phyloP scores from a whole-genome alignment of 2,329 filamentous ascomycete species.

The Trichoderma brevicompactum region DNA sequence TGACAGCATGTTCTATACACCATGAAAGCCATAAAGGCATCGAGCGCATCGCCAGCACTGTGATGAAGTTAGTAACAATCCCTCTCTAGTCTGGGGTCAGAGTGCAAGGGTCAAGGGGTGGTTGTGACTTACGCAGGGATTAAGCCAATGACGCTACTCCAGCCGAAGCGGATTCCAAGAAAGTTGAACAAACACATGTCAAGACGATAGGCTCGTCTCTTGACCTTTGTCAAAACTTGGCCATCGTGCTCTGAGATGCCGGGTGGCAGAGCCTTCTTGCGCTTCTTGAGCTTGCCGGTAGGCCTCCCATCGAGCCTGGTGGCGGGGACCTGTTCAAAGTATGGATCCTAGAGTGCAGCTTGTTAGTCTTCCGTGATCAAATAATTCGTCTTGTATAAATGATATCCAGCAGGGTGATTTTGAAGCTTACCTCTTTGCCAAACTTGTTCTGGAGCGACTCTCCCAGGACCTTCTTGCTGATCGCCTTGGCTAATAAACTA shows the following conservation, averaged over 20 bases:
- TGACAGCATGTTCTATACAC: conserved; percentile 73
- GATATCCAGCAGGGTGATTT: not conserved
- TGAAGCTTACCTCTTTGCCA: conserved; percentile 55
- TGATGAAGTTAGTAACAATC: not conserved
- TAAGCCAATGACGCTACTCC: conserved; percentile 83
- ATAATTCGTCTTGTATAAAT: too few relatives aligned
- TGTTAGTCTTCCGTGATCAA: conserved; percentile 35
- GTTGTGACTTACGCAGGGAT: conserved; percentile 70
- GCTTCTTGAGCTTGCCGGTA: conserved; percentile 75
- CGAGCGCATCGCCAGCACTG: conserved; percentile 75
- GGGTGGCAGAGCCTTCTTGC: conserved; percentile 80
- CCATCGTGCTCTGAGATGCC: conserved; percentile 84
- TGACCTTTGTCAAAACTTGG: conserved; percentile 81
- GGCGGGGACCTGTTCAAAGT: conserved; percentile 81
- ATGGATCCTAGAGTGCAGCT: conserved; percentile 70
- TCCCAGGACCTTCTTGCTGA: conserved; percentile 61
- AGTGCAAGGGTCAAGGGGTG: not conserved
- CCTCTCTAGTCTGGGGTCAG: not conserved
- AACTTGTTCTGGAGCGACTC: conserved; percentile 63
- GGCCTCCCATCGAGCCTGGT: conserved; percentile 69
- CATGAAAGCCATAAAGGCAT: conserved; percentile 74
- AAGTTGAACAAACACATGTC: conserved; percentile 85
- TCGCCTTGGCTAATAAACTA: conserved; percentile 55
- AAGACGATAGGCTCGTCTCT: conserved; percentile 80
- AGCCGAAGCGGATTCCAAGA: conserved; percentile 83